These are phyloP conservation scores for Aspergillus japonicus DNA, from an alignment of 2,329 filamentous ascomycete genomes.

Conservation along the genomic window DNA sequence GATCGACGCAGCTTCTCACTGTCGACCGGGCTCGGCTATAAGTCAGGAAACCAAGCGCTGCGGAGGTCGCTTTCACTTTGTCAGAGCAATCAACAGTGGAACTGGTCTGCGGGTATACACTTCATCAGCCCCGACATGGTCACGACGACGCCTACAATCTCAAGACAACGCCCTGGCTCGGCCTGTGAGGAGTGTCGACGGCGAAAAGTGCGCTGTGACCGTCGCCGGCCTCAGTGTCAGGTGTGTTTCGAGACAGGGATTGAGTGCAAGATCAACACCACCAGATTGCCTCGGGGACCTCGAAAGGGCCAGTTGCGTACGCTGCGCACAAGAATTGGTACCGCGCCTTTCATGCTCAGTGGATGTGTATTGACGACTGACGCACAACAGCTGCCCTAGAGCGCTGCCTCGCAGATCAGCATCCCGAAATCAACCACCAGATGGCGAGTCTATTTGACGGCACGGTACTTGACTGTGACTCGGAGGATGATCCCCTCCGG, in stretches of 20 bases:
- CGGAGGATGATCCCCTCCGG: slow-evolving; percentile 17
- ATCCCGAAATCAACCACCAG: slow-evolving; percentile 21
- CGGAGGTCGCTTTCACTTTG: background rate
- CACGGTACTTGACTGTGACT: slow-evolving; percentile 16
- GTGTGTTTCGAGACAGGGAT: slow-evolving; percentile 29
- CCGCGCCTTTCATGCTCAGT: background rate
- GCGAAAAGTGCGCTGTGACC: slow-evolving; percentile 31
- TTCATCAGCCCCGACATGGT: slow-evolving; percentile 8
- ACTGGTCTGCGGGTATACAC: background rate
- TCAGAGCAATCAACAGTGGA: background rate
- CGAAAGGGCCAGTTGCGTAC: slow-evolving; percentile 31
- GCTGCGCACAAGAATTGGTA: slow-evolving; percentile 30
- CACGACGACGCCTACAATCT: slow-evolving; percentile 15
- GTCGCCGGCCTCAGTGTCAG: slow-evolving; percentile 27
- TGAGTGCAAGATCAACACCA: slow-evolving; percentile 28
- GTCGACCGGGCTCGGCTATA: too few species aligned
- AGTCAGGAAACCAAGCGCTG: background rate
- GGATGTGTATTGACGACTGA: background rate
- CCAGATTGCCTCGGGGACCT: slow-evolving; percentile 26
- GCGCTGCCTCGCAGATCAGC: slow-evolving; percentile 28
- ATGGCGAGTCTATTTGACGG: slow-evolving; percentile 16
- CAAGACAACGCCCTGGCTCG: slow-evolving; percentile 28
- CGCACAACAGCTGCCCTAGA: slow-evolving; percentile 24
- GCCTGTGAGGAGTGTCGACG: slow-evolving; percentile 33
- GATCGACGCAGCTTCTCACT: background rate